Conservation (phyloP, 257 asterid genomes). For the Nicotiana noctiflora region DNA sequence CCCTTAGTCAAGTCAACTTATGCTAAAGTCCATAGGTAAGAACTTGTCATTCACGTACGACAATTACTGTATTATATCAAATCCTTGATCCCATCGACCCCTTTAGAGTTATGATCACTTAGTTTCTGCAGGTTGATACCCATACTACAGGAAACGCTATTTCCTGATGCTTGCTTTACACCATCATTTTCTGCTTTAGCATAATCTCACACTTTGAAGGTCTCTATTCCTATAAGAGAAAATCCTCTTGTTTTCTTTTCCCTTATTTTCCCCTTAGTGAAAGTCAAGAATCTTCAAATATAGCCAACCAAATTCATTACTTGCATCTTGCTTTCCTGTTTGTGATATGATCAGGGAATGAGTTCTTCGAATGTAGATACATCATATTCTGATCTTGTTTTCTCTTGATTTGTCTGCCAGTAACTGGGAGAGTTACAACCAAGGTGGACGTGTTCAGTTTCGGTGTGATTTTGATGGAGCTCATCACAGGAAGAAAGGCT, state of each 20-base stretch:
- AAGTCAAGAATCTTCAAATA: not conserved
- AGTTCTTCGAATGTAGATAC: not conserved
- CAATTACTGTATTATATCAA: not conserved
- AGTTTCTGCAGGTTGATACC: not conserved
- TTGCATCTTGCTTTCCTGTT: not conserved
- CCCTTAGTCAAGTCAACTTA: not conserved
- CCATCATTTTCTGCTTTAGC: not conserved
- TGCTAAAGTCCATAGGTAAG: not conserved
- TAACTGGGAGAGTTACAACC: constrained; percentile 90
- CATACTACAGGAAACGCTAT: not conserved
- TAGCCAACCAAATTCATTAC: not conserved
- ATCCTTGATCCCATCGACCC: not conserved
- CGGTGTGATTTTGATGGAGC: constrained; percentile 93
- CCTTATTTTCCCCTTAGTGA: not conserved
- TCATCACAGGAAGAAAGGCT: constrained; percentile 85
- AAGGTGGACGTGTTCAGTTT: constrained; percentile 92
- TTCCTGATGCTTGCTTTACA: not conserved
- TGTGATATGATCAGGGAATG: not conserved
- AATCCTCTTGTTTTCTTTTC: not conserved
- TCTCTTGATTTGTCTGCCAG: constrained; percentile 32
- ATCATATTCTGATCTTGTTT: not conserved
- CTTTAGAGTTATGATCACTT: not conserved
- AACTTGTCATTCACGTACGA: not conserved
- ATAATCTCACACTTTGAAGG: not conserved
- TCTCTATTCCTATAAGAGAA: not conserved